Base-by-base conservation (phyloP, 1,284 basidiomycete genomes). In the Cerrena zonata region DNA sequence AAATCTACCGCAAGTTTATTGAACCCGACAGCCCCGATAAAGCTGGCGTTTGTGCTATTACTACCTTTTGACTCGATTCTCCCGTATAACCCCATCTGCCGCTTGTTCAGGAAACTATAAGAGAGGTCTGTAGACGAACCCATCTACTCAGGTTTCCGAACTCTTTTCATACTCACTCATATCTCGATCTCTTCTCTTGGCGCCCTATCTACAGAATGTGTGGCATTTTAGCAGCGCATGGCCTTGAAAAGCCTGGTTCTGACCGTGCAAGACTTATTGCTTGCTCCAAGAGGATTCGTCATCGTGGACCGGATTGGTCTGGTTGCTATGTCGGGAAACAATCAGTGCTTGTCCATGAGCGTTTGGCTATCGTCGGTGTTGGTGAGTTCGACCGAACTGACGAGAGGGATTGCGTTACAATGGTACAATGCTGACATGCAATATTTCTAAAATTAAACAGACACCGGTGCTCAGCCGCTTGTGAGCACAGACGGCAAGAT, bases 251-350 rank as follows among this genome's bases (percentile, higher is more conserved):
- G 55, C 83, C 92, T 45, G 64, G 77, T 43, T 68, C 71, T 15
- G 85, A 86, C 61, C 77, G 93, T 56, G 74, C 85, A 45, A 80
- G 76, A 55, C 87, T 86, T 61, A 85, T 96, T 56, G 86, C 91
- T 5, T 78, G 88, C 61, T 92, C 91, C 7, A 96, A 94, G 73
- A 85, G 82, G 60, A 83, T 92, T 59, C 80, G 94, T 53, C 94
- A 96, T 69, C 84, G 94, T 60, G 94, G 94, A 44, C 94, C 94
- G 27, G 94, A 97, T 72, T 97, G 94, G 94, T 94, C 92, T 25
- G 94, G 94, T 36, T 94, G 90, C 70, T 87, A 84, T 69, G 86
- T 92, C 56, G 89, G 89, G 45, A 82, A 86, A 66, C 78, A 89
- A 56, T 79, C 80, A 42, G 78, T 95, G 51, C 79, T 95, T 50